Conservation (phyloP, 306 rosid genomes). For the Vicia villosa region DNA sequence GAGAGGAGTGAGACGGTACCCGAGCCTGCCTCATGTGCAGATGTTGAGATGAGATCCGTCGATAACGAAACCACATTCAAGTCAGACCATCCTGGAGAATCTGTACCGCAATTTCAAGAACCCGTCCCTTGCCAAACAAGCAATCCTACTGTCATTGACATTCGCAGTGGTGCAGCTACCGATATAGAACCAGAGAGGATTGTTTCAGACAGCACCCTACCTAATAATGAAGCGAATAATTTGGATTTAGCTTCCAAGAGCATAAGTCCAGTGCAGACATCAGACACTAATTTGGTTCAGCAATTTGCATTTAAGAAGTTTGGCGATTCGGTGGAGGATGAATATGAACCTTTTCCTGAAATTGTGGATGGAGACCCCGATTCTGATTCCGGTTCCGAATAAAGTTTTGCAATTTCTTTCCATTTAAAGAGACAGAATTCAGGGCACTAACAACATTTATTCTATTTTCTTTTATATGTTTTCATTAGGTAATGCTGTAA, state of each 20-base stretch:
- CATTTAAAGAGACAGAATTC: conserved; percentile 13
- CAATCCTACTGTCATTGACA: conserved; percentile 18
- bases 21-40: conserved; percentile 29
- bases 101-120: conserved; percentile 34
- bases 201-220: conserved; percentile 27
- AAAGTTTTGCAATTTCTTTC: conserved; percentile 9
- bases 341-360: conserved; percentile 69
- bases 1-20: conserved; percentile 34
- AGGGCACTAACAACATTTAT: background rate
- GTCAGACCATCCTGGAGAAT: conserved; percentile 35
- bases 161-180: conserved; percentile 26
- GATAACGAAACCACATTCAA: conserved; percentile 40
- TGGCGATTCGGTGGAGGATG: conserved; percentile 36
- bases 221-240: conserved; percentile 38
- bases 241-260: conserved; percentile 32
- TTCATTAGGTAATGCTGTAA: conserved; percentile 20
- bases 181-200: conserved; percentile 31
- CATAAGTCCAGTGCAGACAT: conserved; percentile 23
- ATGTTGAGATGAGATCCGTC: conserved; percentile 41
- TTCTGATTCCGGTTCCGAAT: conserved; percentile 67
- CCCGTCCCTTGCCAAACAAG: conserved; percentile 26
- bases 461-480: background rate
- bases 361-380: conserved; percentile 72
- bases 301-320: conserved; percentile 31
- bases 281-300: conserved; percentile 32